Percentiles rank a stretch among this genome's conserved stretches.
phyloP scores from a whole-genome alignment of 805 yeast genomes.

The Wickerhamomyces sydowiorum region DNA sequence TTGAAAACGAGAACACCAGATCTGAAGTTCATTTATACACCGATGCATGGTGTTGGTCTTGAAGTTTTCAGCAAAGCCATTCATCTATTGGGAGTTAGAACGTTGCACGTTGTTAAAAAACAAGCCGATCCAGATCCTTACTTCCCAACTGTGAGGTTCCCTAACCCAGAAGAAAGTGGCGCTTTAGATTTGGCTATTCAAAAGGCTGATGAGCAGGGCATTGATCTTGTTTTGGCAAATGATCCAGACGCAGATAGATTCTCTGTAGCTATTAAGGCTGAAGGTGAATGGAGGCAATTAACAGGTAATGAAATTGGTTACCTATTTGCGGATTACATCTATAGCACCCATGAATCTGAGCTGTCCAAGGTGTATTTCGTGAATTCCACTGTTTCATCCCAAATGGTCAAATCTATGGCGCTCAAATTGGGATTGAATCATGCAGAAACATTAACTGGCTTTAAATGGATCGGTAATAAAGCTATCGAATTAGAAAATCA shows the following conservation, averaged over 20 bases:
- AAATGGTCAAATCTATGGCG: conserved; percentile 69
- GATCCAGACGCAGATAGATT: conserved; percentile 98
- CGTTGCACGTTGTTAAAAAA: conserved; percentile 41
- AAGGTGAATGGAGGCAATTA: conserved; percentile 61
- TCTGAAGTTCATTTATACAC: conserved; percentile 72
- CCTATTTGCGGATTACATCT: conserved; percentile 65
- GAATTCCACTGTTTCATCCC: conserved; percentile 91
- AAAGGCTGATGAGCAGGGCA: conserved; percentile 44
- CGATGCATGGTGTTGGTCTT: conserved; percentile 93
- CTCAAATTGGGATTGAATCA: conserved; percentile 50
- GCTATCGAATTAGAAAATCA: conserved; percentile 63
- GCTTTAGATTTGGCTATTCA: conserved; percentile 71
- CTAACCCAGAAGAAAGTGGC: conserved; percentile 95
- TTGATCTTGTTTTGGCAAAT: conserved; percentile 69
- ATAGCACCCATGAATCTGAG: conserved; percentile 23
- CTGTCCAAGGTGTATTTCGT: conserved; percentile 46
- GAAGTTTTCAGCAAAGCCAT: conserved; percentile 46
- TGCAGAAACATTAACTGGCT: conserved; percentile 87
- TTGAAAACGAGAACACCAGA: conserved; percentile 21
- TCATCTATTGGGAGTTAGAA: conserved; percentile 29
- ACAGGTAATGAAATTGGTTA: conserved; percentile 91
- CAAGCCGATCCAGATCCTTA: conserved; percentile 79
- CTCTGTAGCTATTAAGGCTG: conserved; percentile 62
- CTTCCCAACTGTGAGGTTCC: conserved; percentile 82
- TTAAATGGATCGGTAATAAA: conserved; percentile 94